Evolutionary conservation across 2,329 filamentous ascomycete genomes (phyloP).

Genomic region (Penicillium decumbens): DNA sequence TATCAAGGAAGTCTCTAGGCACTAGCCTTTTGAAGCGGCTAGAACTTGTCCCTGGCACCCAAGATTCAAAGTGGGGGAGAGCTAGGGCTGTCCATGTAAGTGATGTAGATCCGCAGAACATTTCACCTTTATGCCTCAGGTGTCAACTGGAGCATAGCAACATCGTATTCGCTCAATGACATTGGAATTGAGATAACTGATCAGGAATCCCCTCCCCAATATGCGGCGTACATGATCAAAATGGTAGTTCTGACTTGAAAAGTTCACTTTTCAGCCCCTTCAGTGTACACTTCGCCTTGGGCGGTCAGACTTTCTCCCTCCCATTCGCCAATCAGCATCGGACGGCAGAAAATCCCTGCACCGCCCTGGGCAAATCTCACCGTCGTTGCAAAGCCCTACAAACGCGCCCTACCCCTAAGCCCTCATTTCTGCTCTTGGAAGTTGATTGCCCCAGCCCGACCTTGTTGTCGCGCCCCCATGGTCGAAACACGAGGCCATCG

Average conservation of each 20-base stretch:
- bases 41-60: neutral
- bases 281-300: neutral
- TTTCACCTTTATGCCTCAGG: neutral
- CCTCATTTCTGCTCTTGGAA: conserved; percentile 48
- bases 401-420: conserved; percentile 47
- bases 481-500: conserved; percentile 29
- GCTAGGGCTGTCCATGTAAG: neutral
- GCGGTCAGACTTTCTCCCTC: neutral
- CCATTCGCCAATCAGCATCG: neutral
- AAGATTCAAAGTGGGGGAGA: neutral
- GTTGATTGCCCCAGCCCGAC: conserved; percentile 25
- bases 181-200: neutral
- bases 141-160: neutral
- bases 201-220: too few species aligned
- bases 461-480: conserved; percentile 29
- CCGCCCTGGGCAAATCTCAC: conserved; percentile 4
- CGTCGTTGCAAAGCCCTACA: conserved; percentile 37
- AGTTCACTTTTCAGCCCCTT: neutral
- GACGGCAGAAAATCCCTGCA: conserved; percentile 24
- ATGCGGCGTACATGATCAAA: neutral
- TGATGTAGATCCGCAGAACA: neutral
- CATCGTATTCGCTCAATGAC: neutral
- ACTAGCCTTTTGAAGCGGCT: neutral
- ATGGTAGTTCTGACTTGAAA: neutral
- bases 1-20: neutral